Conservation (phyloP, 2,329 filamentous ascomycete genomes). For the Nannizziopsis barbatae region DNA sequence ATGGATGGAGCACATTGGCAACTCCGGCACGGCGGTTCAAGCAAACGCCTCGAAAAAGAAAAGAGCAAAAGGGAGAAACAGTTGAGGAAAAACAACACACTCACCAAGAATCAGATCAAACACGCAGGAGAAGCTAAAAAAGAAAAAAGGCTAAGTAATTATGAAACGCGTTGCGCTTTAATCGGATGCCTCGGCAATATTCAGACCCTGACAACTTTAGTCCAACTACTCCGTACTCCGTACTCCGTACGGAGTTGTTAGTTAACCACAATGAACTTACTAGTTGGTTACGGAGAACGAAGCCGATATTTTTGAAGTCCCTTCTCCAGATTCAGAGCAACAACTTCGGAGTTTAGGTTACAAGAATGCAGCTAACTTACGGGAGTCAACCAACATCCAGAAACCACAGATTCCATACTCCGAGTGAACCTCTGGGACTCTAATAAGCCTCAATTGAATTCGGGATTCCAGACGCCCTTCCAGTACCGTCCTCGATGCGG, state of each 20-base stretch:
- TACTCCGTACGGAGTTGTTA: no score
- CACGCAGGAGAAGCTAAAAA: background rate
- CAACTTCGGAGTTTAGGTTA: no score
- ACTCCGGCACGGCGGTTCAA: constrained; percentile 4
- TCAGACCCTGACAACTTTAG: background rate
- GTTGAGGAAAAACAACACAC: background rate
- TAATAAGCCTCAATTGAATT: no score
- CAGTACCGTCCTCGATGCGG: no score
- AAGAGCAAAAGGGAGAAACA: background rate
- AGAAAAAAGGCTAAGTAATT: background rate
- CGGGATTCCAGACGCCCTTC: no score
- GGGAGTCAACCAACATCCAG: no score
- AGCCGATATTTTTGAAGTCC: no score
- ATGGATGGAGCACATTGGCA: background rate
- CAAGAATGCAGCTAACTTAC: no score
- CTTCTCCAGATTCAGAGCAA: no score
- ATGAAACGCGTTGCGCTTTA: constrained; percentile 8
- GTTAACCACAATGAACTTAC: no score
- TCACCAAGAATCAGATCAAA: background rate
- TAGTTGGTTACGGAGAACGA: background rate
- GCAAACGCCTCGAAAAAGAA: constrained; percentile 1
- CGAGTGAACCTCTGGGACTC: no score
- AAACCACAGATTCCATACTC: no score
- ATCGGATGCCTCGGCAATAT: constrained; percentile 8
- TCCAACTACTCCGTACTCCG: background rate